Evolutionary conservation across 2,329 filamentous ascomycete species (phyloP), one percentile per base, ranked within the genome.

Genomic region (Aureobasidium sp.): DNA sequence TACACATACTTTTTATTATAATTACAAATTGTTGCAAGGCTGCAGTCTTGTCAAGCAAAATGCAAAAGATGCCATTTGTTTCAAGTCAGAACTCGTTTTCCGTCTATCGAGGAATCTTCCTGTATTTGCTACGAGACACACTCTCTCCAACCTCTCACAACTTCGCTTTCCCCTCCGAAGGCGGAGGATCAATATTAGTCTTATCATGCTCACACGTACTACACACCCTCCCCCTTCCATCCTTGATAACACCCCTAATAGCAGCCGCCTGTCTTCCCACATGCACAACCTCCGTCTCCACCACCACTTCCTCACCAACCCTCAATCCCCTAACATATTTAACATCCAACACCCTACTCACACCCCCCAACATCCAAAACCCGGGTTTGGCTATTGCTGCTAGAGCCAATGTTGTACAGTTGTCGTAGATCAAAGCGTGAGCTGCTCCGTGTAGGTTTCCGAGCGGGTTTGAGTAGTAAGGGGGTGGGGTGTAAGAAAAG

Each of bases 361-460:
- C 82, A 54, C 82, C 79, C 2, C 76, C 81, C n/a, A 75, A 72
- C 53, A 82, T 74, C 81, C 81, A 85, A 56, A 79, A 80, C 1
- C 75, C 76, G 3, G 76, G 71, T n/a, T 67, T 68, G 7, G 73
- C 70, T 23, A 72, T 70, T 4, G 75, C 72, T 8, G 67, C 70
- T 20, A 82, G 73, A 8, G 80, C 75, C 10, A 80, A 72, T 9
- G 78, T 81, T 1, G 83, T 85, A 64, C 81, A 80, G 75, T 88
- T 84, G 70, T 90, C 87, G 67, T 87, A 86, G 50, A 88, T 84
- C 7, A 85, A 75, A 0, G 84, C 82, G 2, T 84, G 84, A 3
- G 84, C 85, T 9, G 85, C 85, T 25, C 86, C 86, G 70, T 88
- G 86, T 68, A 88, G 78, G 38, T 82, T 83, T 2, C 79, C 79